Conservation (phyloP, 352 stramenopile genomes). For the Saprolegnia parasitica region DNA sequence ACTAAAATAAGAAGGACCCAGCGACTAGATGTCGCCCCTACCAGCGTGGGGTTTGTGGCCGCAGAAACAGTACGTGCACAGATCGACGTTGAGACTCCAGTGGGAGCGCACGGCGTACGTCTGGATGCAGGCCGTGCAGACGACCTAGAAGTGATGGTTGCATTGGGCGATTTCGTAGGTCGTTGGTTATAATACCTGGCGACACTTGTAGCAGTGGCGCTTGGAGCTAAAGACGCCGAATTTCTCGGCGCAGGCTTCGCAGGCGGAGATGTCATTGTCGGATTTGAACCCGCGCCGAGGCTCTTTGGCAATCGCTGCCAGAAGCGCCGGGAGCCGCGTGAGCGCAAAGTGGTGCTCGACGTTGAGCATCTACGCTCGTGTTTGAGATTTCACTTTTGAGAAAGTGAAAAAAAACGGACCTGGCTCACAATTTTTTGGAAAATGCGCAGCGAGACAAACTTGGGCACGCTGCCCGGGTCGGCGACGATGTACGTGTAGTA, state of each 20-base stretch:
- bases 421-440: neutral
- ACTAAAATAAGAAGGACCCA: neutral
- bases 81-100: neutral
- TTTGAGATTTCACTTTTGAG: constrained; percentile 1
- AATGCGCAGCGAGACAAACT: neutral
- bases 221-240: neutral
- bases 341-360: constrained; percentile 6
- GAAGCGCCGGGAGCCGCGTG: neutral
- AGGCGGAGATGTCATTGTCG: neutral
- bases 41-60: neutral
- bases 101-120: neutral
- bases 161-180: neutral
- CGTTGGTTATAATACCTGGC: neutral
- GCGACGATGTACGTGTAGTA: neutral
- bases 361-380: constrained; percentile 17
- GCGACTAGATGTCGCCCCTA: neutral
- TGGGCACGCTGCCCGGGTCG: neutral
- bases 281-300: neutral
- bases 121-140: neutral
- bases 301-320: neutral
- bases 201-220: constrained; percentile 9
- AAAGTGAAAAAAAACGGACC: neutral
- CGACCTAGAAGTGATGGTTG: neutral
- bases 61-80: constrained; percentile 10
- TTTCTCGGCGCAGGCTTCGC: neutral